Evolutionary conservation across 345 rosid species (phyloP).

Genomic region (Angophora floribunda): DNA sequence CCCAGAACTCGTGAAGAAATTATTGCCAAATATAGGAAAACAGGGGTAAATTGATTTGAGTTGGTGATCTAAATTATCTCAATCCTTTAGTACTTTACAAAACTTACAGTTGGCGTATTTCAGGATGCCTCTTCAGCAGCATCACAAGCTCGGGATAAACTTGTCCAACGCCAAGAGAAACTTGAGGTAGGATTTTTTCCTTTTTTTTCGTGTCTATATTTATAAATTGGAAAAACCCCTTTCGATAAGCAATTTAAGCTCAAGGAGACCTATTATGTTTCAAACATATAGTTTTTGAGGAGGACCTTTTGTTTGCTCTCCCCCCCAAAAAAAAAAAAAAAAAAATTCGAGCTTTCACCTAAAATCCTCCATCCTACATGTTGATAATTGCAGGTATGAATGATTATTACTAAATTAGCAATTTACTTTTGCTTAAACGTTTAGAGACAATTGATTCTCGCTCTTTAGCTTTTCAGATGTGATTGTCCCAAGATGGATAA

Average conservation of each 20-base stretch:
- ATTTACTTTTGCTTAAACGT: neutral
- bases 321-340: neutral
- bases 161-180: conserved; percentile 64
- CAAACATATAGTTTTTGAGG: neutral
- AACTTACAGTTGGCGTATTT: neutral
- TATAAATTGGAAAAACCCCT: neutral
- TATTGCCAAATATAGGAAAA: conserved; percentile 68
- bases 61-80: neutral
- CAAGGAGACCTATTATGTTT: neutral
- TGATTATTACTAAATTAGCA: neutral
- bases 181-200: conserved; percentile 40
- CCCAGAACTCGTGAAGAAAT: conserved; percentile 77
- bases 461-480: neutral
- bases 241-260: neutral
- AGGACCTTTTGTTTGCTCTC: neutral
- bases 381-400: neutral
- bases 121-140: conserved; percentile 76
- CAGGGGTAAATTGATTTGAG: conserved; percentile 27
- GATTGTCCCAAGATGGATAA: neutral
- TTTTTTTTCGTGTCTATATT: neutral
- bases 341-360: neutral
- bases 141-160: conserved; percentile 67
- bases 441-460: neutral
- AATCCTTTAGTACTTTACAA: neutral
- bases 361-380: neutral